Evolutionary conservation across 371 early-diverging fungal species (phyloP), one percentile per base, ranked within the genome.

Genomic region (Chytridiales sp.): DNA sequence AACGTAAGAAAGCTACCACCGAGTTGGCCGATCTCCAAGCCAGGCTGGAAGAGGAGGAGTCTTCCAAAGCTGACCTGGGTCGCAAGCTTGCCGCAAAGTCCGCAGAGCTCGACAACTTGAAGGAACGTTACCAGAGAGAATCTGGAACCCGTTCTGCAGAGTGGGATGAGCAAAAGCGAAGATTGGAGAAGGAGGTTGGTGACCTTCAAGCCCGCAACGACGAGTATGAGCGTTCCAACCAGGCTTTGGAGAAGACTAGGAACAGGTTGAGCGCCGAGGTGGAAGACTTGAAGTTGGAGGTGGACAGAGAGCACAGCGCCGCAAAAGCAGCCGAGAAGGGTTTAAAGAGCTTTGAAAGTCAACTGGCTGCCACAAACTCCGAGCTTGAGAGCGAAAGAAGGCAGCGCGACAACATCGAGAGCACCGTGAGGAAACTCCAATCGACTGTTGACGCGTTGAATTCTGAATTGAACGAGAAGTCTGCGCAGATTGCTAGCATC

Each of bases 31-130:
- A 87, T 50, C 73, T 90, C 1, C 76, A 81, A 40, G 76, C 79
- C 11, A 72, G 77, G n/a, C 72, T 88, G 19, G 89, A 89, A 32
- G 90, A 89, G 53, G 81, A 82, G 54, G 86, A 87, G 65, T 27
- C 67, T 3, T 54, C 75, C 49, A 81, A 78, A 46, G 42, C 77
- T 19, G 83, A 84, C 42, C 62, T 85, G 41, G 67, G 74, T 57
- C 77, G 77, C 59, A 77, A 78, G 63, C 74, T 86, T 13, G 62
- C 78, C 2, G 59, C 70, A 9, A 88, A 89, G 70, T 68, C 77
- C 11, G 64, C 77, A 9, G 91, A 91, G 70, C 65, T 87, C 31
- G 90, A 90, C 26, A 74, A 76, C 15, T 67, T 89, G 52, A 80
- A 84, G 60, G 90, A 89, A 47, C 69, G 73, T 59, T 85, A 78